Evolutionary conservation across 2,329 filamentous ascomycete species (phyloP).

Genomic region (Aspergillus transmontanensis): DNA sequence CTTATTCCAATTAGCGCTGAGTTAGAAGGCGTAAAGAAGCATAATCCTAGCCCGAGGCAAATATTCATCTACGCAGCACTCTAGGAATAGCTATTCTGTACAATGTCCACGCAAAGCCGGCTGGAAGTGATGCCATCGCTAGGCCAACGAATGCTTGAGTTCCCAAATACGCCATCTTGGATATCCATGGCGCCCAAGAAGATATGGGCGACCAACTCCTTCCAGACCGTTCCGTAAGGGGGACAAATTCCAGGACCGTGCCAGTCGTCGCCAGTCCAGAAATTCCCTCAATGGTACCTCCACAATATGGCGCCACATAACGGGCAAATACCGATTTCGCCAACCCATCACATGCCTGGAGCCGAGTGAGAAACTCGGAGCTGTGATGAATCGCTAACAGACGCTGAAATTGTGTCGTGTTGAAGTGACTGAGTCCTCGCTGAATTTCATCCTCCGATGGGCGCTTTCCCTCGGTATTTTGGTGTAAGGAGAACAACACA

Average conservation of each 20-base stretch:
- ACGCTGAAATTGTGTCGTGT: conserved; percentile 15
- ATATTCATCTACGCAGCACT: background rate
- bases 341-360: conserved; percentile 24
- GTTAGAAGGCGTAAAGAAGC: background rate
- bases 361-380: conserved; percentile 16
- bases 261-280: conserved; percentile 14
- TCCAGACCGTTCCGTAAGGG: conserved; percentile 12
- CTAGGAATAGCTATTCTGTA: background rate
- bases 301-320: conserved; percentile 15
- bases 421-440: conserved; percentile 13
- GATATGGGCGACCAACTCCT: conserved; percentile 43
- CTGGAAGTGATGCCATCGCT: background rate
- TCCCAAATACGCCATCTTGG: background rate
- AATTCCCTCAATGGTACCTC: conserved; percentile 20
- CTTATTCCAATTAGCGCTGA: background rate
- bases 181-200: background rate
- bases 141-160: background rate
- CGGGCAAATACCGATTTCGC: conserved; percentile 21
- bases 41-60: background rate
- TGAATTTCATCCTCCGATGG: conserved; percentile 8
- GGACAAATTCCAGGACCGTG: conserved; percentile 13
- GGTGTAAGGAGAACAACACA: conserved; percentile 22
- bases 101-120: background rate
- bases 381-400: conserved; percentile 17
- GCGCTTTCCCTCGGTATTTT: background rate